Evolutionary conservation across 192 early-diverging fungal species (phyloP), one percentile per base, ranked within the genome.

Genomic region (Helicostylum pulchrum): DNA sequence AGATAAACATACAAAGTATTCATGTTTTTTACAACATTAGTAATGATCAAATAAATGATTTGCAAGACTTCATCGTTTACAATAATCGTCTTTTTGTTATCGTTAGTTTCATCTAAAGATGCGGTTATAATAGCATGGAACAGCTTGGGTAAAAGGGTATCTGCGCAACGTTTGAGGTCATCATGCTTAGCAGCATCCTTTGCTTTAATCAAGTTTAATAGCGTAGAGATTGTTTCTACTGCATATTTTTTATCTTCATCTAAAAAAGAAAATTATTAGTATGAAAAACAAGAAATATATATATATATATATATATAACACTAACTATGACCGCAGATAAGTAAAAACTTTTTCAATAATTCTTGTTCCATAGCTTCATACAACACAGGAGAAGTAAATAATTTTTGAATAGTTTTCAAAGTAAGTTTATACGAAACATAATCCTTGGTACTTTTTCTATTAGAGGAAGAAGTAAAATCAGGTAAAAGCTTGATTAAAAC

Each of bases 401-500:
- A 58, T 56, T 74, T 72, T 17, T 74, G 71, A 5, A 85, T 17
- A 15, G 80, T 72, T 30, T 79, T 63, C n/a, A 85, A 56, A 3
- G 70, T 70, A 34, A 74, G 76, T 47, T 56, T 65, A n/a, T 78
- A 79, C 7, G 32, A 6, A 9, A 58, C 36, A 39, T 9, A 39
- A 39, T 39, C 6, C 36, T 39, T 10, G 36, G 36, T 39, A 9
- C 17, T 15, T 5, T 43, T n/a, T 8, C 6, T 58, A 42, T 43
- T 5, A 48, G 12, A 5, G 0, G 15, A 60, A 21, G 73, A 51
- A 20, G 67, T 68, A 39, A 39, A 39, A 36, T 76, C 64, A 2
- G 84, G 81, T 15, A 89, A 68, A 54, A 76, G 66, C n/a, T 70
- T 54, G 34, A 86, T 75, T 31, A 89, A 63, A 1, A 72, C 70